phyloP scores from a whole-genome alignment of 2,329 filamentous ascomycete genomes.

The Diplocarpon mali region DNA sequence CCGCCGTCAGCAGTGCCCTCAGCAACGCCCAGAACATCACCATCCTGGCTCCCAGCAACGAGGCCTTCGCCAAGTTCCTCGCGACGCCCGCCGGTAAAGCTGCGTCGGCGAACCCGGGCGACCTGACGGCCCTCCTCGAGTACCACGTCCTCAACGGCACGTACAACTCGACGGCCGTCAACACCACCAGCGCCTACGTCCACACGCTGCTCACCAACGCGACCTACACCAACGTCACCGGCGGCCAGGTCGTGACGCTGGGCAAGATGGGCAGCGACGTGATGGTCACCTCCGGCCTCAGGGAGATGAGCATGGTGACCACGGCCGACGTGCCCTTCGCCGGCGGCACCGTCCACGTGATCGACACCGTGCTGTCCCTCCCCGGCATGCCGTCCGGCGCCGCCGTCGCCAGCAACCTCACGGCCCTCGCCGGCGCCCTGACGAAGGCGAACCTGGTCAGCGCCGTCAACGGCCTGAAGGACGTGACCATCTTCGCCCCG shows the following conservation, averaged over 20 bases:
- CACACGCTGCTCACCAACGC: slow-evolving; percentile 32
- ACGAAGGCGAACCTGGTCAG: slow-evolving; percentile 24
- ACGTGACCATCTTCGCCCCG: slow-evolving; percentile 38
- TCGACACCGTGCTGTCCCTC: slow-evolving; percentile 38
- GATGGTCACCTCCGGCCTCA: slow-evolving; percentile 28
- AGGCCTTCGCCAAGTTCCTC: slow-evolving; percentile 25
- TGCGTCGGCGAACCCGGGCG: slow-evolving; percentile 25
- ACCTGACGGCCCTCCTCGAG: slow-evolving; percentile 23
- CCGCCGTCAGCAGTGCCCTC: slow-evolving; percentile 30
- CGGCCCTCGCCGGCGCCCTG: slow-evolving; percentile 27
- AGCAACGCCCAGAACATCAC: slow-evolving; percentile 38
- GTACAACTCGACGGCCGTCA: slow-evolving; percentile 14
- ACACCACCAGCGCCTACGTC: slow-evolving; percentile 29
- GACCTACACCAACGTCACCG: slow-evolving; percentile 37
- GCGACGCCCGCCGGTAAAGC: slow-evolving; percentile 15
- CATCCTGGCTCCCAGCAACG: slow-evolving; percentile 28
- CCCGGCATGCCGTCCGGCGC: slow-evolving; percentile 30
- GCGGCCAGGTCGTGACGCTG: slow-evolving; percentile 34
- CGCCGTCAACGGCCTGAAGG: slow-evolving; percentile 31
- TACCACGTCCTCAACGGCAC: slow-evolving; percentile 26
- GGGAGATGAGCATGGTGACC: slow-evolving; percentile 13
- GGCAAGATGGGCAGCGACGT: slow-evolving; percentile 32
- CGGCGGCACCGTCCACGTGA: slow-evolving; percentile 38
- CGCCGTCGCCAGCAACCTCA: slow-evolving; percentile 21
- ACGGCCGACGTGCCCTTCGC: slow-evolving; percentile 36